Conservation (phyloP, 805 yeast genomes). For the Pichia eremophila region DNA sequence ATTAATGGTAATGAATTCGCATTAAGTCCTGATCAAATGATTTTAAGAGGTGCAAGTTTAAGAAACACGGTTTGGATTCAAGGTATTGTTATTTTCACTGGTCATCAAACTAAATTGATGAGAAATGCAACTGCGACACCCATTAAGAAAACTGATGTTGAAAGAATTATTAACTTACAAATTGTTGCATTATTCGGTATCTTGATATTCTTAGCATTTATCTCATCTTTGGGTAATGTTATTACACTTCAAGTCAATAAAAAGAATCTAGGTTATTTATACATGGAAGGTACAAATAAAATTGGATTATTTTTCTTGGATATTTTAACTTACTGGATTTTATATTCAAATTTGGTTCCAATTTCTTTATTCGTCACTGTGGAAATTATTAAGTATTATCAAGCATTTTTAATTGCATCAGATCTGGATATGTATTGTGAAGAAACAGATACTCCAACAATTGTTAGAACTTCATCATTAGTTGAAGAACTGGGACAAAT, state of each 20-base stretch:
- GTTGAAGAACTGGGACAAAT: conserved; percentile 98
- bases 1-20: conserved; percentile 56
- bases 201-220: conserved; percentile 61
- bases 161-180: conserved; percentile 86
- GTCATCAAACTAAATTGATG: conserved; percentile 97
- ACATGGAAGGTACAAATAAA: conserved; percentile 57
- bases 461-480: conserved; percentile 87
- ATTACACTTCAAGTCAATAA: conserved; percentile 51
- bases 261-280: conserved; percentile 50
- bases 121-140: conserved; percentile 98
- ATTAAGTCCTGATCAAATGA: conserved; percentile 80
- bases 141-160: conserved; percentile 93
- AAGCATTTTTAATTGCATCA: conserved; percentile 86
- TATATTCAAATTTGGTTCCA: conserved; percentile 95
- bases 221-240: conserved; percentile 85
- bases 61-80: conserved; percentile 93
- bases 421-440: conserved; percentile 90
- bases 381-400: conserved; percentile 90
- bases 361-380: conserved; percentile 94
- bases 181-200: conserved; percentile 81
- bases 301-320: conserved; percentile 74
- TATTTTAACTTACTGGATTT: conserved; percentile 88
- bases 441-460: conserved; percentile 85
- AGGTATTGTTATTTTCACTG: conserved; percentile 91
- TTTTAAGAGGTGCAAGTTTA: conserved; percentile 90